A percentile compares a stretch with the other conserved stretches of the same genome.
Conservation (phyloP, 495 filamentous ascomycete species). For the Penicillium bialowiezense region DNA sequence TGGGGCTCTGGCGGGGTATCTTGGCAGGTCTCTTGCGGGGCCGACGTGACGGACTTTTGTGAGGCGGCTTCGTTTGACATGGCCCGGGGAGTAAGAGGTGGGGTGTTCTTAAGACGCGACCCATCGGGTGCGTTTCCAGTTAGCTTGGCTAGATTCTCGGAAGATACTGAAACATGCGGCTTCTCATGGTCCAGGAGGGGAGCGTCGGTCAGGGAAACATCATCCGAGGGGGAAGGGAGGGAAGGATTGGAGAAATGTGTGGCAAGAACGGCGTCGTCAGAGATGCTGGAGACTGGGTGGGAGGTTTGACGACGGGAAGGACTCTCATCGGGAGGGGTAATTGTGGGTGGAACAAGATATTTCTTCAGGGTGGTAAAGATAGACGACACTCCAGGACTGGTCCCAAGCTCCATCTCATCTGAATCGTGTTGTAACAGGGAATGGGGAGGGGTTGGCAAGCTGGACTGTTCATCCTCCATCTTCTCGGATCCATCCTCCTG, state of each 20-base stretch:
- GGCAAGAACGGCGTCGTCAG: conserved; percentile 66
- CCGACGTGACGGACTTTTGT: conserved; percentile 33
- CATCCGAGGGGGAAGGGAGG: conserved; percentile 52
- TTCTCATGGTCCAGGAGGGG: conserved; percentile 51
- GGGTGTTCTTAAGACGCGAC: conserved; percentile 76
- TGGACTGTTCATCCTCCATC: conserved; percentile 27
- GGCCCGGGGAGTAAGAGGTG: conserved; percentile 81
- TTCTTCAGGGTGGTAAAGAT: conserved; percentile 43
- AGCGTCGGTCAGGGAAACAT: conserved; percentile 53
- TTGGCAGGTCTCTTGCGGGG: conserved; percentile 8
- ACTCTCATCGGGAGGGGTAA: conserved; percentile 27
- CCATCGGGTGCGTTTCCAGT: conserved; percentile 66
- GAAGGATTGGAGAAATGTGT: conserved; percentile 74
- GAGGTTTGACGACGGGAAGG: conserved; percentile 51
- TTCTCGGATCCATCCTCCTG: conserved; percentile 32
- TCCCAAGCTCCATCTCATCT: conserved; percentile 36
- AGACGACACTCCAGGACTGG: conserved; percentile 36
- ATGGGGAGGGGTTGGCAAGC: conserved; percentile 43
- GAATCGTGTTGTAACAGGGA: conserved; percentile 44
- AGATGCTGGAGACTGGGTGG: conserved; percentile 62
- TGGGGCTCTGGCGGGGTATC: conserved; percentile 22
- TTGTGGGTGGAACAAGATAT: conserved; percentile 36
- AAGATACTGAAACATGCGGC: conserved; percentile 49
- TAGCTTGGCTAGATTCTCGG: conserved; percentile 81
- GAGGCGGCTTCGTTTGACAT: conserved; percentile 62